Evolutionary conservation across 148 eudicot genomes (phyloP), one percentile per base, ranked within the genome.

Genomic region (Camellia japonica): DNA sequence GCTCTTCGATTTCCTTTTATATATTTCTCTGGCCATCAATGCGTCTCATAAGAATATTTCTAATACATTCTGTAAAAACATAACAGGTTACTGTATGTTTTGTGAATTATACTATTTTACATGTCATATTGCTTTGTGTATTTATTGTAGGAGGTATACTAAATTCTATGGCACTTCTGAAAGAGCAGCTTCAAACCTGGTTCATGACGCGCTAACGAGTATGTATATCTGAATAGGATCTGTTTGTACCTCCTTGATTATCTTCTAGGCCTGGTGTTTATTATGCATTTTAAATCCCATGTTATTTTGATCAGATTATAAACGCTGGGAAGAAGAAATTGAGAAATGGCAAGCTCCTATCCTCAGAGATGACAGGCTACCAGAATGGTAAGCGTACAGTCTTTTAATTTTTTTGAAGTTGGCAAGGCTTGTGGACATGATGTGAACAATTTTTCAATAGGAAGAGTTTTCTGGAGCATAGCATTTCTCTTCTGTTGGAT

Each of bases 281-380:
- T 43, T 23, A 19, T 15, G 30, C 19, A 67, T 52, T 23, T 30
- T 49, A 7, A 47, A 23, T 44, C 43, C 70, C 43, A 5, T 79
- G 49, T n/a, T 70, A 47, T 74, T 77, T 44, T 73, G 58, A 54
- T 85, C 91, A 97, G 99, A 92, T 80, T 97, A 97, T 86, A 97
- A 83, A 87, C 82, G 86, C 68, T 97, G 99, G 99, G 99, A 97
- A 84, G 99, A 94, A 85, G 99, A 94, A 73, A 97, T 97, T 42
- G 99, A 97, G 86, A 90, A 87, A 79, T 97, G 99, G 99, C 99
- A 97, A 88, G 90, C 84, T 80, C 98, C 99, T 63, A 83, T 97
- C 82, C 95, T 97, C 55, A 81, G 84, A 59, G 94, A 97, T 84
- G 94, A 92, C 70, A 89, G 79, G 75, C 88, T 97, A 78, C 99